Conservation (phyloP, 495 filamentous ascomycete genomes). For the Aspergillus leporis region DNA sequence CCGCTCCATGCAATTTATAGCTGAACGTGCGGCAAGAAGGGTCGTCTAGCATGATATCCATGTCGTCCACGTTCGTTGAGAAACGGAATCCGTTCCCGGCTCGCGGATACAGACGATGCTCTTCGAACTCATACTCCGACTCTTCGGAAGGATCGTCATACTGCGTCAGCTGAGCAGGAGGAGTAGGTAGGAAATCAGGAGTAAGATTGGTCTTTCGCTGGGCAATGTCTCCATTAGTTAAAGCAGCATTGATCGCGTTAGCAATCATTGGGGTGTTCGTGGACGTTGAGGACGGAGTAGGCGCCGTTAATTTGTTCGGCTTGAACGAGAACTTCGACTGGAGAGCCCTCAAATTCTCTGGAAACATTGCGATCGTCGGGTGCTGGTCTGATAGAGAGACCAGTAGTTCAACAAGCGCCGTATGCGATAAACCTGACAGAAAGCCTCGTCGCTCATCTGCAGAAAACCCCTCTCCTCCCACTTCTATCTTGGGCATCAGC, state of each 20-base stretch:
- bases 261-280: constrained; percentile 8
- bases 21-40: constrained; percentile 45
- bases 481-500: constrained; percentile 18
- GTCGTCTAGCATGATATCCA: constrained; percentile 47
- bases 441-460: constrained; percentile 42
- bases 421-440: constrained; percentile 40
- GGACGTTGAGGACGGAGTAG: constrained; percentile 12
- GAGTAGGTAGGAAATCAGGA: constrained; percentile 6
- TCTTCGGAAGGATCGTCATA: constrained; percentile 24
- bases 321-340: constrained; percentile 27
- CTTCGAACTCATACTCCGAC: constrained; percentile 40
- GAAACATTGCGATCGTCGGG: constrained; percentile 43
- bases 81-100: constrained; percentile 55
- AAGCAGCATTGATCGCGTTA: background rate
- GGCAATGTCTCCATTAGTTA: constrained; percentile 2
- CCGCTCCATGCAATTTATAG: constrained; percentile 33
- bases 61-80: constrained; percentile 34
- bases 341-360: constrained; percentile 29
- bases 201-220: background rate
- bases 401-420: constrained; percentile 42
- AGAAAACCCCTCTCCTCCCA: constrained; percentile 28
- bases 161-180: constrained; percentile 8
- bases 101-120: constrained; percentile 65
- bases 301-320: constrained; percentile 4
- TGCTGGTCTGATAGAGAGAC: constrained; percentile 34